Evolutionary conservation across 129 eudicot species (phyloP).

Genomic region (Logfia minima): DNA sequence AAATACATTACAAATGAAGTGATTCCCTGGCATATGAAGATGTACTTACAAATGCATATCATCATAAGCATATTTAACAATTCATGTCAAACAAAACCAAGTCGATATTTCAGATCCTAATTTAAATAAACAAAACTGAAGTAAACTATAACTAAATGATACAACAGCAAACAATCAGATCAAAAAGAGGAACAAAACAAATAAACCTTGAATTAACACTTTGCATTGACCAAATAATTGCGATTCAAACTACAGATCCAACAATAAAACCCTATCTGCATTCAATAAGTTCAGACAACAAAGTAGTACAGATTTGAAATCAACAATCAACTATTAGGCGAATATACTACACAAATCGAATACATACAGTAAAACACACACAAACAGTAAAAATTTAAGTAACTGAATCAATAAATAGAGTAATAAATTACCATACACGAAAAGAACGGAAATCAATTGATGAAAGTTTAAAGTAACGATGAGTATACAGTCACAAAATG

Average conservation of each 20-base stretch:
- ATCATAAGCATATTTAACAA: not conserved
- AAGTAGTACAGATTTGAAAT: constrained; percentile 25
- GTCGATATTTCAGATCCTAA: constrained; percentile 18
- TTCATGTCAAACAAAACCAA: not conserved
- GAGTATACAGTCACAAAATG: constrained; percentile 3
- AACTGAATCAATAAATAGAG: constrained; percentile 26
- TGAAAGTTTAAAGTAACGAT: constrained; percentile 20
- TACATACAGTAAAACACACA: constrained; percentile 13
- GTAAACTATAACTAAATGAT: not conserved
- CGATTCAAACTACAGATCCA: constrained; percentile 37
- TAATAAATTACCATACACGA: constrained; percentile 18
- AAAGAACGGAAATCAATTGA: constrained; percentile 1
- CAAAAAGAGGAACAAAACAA: not conserved
- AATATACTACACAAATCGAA: not conserved
- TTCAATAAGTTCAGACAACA: constrained; percentile 21
- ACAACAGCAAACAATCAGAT: not conserved
- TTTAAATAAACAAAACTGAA: not conserved
- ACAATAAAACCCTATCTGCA: constrained; percentile 28
- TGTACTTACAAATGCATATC: not conserved
- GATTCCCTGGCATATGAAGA: not conserved
- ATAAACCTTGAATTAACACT: constrained; percentile 6
- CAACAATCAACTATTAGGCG: constrained; percentile 16
- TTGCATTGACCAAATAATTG: constrained; percentile 6
- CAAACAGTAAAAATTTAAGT: constrained; percentile 17
- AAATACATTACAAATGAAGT: not conserved